Percentiles rank a stretch among this genome's conserved stretches.
Conservation (phyloP, 768 basidiomycete genomes). For the Rhodotorula sphaerocarpa region DNA sequence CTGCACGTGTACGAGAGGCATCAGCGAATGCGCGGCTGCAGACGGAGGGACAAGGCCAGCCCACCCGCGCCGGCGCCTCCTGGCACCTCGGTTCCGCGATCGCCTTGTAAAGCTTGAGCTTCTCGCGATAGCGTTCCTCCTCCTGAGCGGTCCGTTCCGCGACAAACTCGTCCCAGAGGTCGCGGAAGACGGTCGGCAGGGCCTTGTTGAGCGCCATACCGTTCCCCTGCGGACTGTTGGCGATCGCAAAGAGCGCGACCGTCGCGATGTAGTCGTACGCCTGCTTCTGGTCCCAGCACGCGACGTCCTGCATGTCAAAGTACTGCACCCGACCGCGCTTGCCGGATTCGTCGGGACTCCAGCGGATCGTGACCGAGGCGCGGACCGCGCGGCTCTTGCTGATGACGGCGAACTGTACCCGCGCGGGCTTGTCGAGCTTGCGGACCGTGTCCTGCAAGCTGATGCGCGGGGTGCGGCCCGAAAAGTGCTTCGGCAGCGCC, state of each 20-base stretch:
- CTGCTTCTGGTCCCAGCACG: slow-evolving; percentile 66
- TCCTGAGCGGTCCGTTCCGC: slow-evolving; percentile 54
- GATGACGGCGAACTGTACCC: slow-evolving; percentile 56
- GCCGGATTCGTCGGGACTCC: slow-evolving; percentile 44
- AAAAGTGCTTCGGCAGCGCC: slow-evolving; percentile 72
- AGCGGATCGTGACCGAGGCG: slow-evolving; percentile 62
- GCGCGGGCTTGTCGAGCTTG: slow-evolving; percentile 60
- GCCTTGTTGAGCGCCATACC: slow-evolving; percentile 48
- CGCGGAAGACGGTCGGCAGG: slow-evolving; percentile 73
- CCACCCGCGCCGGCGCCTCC: slow-evolving; percentile 8
- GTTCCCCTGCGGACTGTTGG: slow-evolving; percentile 43
- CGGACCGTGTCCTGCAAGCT: slow-evolving; percentile 60
- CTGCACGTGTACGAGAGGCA: slow-evolving; percentile 2
- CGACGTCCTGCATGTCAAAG: slow-evolving; percentile 64
- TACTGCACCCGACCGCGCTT: slow-evolving; percentile 40
- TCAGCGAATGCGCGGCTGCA: too few species aligned
- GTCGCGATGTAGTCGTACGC: slow-evolving; percentile 86
- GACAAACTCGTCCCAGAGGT: slow-evolving; percentile 88
- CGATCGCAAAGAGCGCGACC: slow-evolving; percentile 69
- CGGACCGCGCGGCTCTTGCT: slow-evolving; percentile 66
- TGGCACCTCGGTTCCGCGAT: slow-evolving; percentile 50
- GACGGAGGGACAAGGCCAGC: neutral
- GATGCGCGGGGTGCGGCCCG: slow-evolving; percentile 68
- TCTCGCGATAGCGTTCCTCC: slow-evolving; percentile 56
- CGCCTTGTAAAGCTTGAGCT: slow-evolving; percentile 62